phyloP scores from a whole-genome alignment of 2,329 filamentous ascomycete species.

The Leptographium lundbergii region DNA sequence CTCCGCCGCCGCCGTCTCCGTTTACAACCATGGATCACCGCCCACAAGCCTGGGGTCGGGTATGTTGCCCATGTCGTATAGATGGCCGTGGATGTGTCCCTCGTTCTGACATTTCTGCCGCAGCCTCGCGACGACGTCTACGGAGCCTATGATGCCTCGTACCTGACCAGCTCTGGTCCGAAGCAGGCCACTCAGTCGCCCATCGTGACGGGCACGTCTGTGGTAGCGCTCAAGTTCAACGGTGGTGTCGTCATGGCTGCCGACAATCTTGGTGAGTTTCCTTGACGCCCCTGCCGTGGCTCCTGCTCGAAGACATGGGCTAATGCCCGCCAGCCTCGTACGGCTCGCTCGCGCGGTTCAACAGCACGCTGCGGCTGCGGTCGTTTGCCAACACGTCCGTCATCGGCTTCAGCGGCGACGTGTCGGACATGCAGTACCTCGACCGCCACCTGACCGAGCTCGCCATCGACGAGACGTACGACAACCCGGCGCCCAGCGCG shows the following conservation, averaged over 20 bases:
- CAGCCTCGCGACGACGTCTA: constrained; percentile 97
- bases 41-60: constrained; percentile 61
- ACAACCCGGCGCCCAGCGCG: constrained; percentile 23
- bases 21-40: constrained; percentile 50
- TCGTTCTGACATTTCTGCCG: constrained; percentile 17
- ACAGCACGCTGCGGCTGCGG: constrained; percentile 88
- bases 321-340: constrained; percentile 65
- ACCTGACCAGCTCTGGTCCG: constrained; percentile 59
- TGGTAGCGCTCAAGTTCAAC: constrained; percentile 89
- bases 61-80: constrained; percentile 28
- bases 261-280: constrained; percentile 72
- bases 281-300: too few relatives aligned
- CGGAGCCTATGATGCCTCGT: constrained; percentile 80
- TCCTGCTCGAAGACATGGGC: too few relatives aligned
- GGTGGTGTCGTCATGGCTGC: constrained; percentile 93
- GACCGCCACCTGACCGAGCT: constrained; percentile 82
- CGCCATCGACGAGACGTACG: constrained; percentile 81
- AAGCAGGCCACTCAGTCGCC: constrained; percentile 84
- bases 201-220: constrained; percentile 92
- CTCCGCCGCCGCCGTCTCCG: background rate
- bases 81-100: background rate
- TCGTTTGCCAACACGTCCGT: constrained; percentile 74
- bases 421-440: constrained; percentile 98
- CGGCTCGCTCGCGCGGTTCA: constrained; percentile 92
- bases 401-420: constrained; percentile 90